Conservation (phyloP, 805 yeast genomes). For the Komagataella pseudopastoris region DNA sequence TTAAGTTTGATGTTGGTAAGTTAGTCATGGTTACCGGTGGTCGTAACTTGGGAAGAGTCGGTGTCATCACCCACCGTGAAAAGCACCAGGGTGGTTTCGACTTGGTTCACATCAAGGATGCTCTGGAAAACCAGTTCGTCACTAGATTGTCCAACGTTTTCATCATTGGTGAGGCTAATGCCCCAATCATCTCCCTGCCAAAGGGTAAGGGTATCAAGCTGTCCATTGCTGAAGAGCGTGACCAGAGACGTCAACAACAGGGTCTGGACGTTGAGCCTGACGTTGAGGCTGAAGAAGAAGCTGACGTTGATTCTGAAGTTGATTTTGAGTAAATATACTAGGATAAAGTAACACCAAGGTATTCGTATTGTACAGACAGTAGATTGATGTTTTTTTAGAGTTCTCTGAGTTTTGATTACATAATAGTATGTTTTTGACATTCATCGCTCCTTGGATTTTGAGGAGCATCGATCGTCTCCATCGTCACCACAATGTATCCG, state of each 20-base stretch:
- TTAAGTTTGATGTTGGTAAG: slow-evolving; percentile 88
- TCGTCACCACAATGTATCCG: neutral
- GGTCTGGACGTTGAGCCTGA: slow-evolving; percentile 25
- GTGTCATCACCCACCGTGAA: slow-evolving; percentile 92
- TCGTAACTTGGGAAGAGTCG: slow-evolving; percentile 97
- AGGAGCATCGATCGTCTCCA: neutral
- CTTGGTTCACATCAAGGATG: slow-evolving; percentile 91
- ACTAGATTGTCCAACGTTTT: slow-evolving; percentile 90
- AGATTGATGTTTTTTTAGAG: neutral
- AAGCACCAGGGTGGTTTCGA: slow-evolving; percentile 98
- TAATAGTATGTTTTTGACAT: neutral
- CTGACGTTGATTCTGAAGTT: neutral
- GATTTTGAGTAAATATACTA: neutral
- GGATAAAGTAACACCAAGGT: neutral
- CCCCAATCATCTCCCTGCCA: slow-evolving; percentile 90
- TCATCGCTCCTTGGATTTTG: neutral
- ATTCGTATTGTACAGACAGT: neutral
- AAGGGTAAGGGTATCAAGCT: slow-evolving; percentile 99
- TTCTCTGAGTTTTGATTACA: neutral
- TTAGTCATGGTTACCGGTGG: slow-evolving; percentile 94
- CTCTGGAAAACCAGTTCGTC: slow-evolving; percentile 89
- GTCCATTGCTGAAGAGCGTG: slow-evolving; percentile 94
- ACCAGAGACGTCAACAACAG: slow-evolving; percentile 86
- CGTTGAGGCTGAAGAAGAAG: neutral
- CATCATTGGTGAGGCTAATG: slow-evolving; percentile 91